phyloP scores from a whole-genome alignment of 1,284 basidiomycete species.

The Dichomitus squalens region DNA sequence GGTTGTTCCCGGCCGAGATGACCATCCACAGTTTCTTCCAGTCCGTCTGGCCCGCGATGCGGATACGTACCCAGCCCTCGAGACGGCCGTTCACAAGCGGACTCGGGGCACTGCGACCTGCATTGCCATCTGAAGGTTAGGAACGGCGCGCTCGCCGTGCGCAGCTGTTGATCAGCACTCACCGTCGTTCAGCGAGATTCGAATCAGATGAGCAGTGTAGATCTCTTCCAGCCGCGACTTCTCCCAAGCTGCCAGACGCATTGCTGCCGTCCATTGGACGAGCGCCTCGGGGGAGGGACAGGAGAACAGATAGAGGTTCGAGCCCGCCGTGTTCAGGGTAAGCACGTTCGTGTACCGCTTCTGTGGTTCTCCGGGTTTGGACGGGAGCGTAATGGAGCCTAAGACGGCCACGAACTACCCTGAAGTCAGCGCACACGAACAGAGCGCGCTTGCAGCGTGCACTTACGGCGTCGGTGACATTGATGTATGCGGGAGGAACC shows the following conservation, averaged over 20 bases:
- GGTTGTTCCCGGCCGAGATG: conserved; percentile 40
- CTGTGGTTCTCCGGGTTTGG: conserved; percentile 46
- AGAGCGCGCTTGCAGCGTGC: not conserved
- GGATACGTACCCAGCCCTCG: conserved; percentile 93
- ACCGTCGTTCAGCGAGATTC: conserved; percentile 66
- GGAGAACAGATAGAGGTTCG: conserved; percentile 89
- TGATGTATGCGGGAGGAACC: conserved; percentile 86
- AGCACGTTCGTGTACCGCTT: conserved; percentile 79
- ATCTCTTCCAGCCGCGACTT: conserved; percentile 95
- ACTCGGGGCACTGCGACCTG: conserved; percentile 67
- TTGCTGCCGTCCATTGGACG: conserved; percentile 89
- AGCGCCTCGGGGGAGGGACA: conserved; percentile 74
- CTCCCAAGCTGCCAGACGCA: conserved; percentile 94
- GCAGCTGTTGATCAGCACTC: conserved; percentile 17
- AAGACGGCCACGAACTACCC: conserved; percentile 71
- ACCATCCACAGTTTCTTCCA: conserved; percentile 95
- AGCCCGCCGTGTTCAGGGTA: conserved; percentile 93
- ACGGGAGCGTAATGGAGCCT: conserved; percentile 69
- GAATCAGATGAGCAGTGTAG: conserved; percentile 92
- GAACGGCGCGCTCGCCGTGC: conserved; percentile 9
- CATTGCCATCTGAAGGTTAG: conserved; percentile 4
- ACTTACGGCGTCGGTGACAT: conserved; percentile 84
- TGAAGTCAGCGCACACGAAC: not conserved
- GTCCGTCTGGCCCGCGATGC: conserved; percentile 93
- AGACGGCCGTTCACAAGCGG: conserved; percentile 75